Evolutionary conservation across 2,329 filamentous ascomycete genomes (phyloP).

Genomic region (Monosporascus ibericus): DNA sequence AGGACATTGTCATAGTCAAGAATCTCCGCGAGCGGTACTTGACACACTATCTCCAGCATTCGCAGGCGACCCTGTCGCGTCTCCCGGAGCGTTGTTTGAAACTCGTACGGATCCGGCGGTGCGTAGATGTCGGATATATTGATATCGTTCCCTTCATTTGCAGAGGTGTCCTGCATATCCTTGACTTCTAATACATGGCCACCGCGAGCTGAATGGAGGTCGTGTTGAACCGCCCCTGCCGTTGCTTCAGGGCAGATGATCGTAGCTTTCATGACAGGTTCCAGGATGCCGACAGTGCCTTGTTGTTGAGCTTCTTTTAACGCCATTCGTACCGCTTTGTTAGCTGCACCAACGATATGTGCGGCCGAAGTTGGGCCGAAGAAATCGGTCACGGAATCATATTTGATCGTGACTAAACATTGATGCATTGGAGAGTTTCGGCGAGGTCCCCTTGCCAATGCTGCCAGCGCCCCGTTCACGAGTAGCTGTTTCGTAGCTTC

Average conservation of each 20-base stretch:
- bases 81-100: conserved; percentile 49
- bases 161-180: conserved; percentile 63
- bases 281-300: conserved; percentile 63
- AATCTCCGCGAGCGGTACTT: conserved; percentile 94
- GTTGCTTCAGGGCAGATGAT: conserved; percentile 80
- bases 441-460: conserved; percentile 76
- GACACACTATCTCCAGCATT: conserved; percentile 66
- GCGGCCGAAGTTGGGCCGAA: conserved; percentile 60
- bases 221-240: conserved; percentile 76
- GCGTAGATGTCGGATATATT: conserved; percentile 75
- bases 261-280: conserved; percentile 87
- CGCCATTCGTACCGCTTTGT: conserved; percentile 59
- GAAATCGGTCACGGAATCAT: conserved; percentile 60
- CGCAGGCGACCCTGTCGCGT: conserved; percentile 40
- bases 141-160: conserved; percentile 47
- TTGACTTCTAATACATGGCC: conserved; percentile 71
- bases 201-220: conserved; percentile 68
- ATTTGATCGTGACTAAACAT: conserved; percentile 61
- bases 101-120: conserved; percentile 75
- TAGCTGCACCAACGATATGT: conserved; percentile 60
- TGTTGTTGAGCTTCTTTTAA: conserved; percentile 56
- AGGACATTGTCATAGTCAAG: conserved; percentile 88
- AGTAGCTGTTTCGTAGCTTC: conserved; percentile 54
- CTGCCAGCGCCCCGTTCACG: conserved; percentile 74
- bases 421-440: conserved; percentile 75